Evolutionary conservation across 768 basidiomycete genomes (phyloP), one percentile per base, ranked within the genome.

Genomic region (Amanita pallidorosea): DNA sequence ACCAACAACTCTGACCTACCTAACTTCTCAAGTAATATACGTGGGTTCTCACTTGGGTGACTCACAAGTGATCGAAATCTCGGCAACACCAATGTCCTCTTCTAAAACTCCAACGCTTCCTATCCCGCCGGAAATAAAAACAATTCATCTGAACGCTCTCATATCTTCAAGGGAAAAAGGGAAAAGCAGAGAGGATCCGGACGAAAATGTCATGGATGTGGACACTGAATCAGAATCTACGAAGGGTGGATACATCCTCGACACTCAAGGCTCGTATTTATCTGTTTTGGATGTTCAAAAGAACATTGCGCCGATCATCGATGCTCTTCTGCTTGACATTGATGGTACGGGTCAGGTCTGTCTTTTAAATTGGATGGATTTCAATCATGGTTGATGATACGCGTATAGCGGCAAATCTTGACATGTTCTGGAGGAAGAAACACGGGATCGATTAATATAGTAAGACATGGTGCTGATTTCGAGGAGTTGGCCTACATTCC

Each of bases 361-460:
- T 55, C 35, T 15, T 41, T 31, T 2, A 2, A 46, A 12, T 7
- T 35, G 5, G 12, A 13, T 13, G 31, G 11, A 31, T 29, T 29
- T 46, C 44, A n/a, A 15, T 40, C 31, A 34, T 46, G 47, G 12
- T 13, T 44, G 22, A 49, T 52, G 11, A 53, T 41, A n/a, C 12
- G 29, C 12, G 12, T 12, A 44, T 55, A 92, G 86, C 72, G 70
- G n/a, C 83, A 87, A 62, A 77, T 94, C 37, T 79, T 95, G 4
- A 89, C 90, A 1, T 89, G 88, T 58, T 93, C 89, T 3, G 93
- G 93, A 5, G 85, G 80, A 2, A 74, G 73, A 45, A 88, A 80
- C 54, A 77, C 80, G 2, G 92, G 93, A 2, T 81, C 83, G 8
- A 58, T 96, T 13, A 83, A 85, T 44, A 65, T 92, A 27, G 74